Evolutionary conservation across 441 rosid species (phyloP).

Genomic region (Dalechampia spathulata): DNA sequence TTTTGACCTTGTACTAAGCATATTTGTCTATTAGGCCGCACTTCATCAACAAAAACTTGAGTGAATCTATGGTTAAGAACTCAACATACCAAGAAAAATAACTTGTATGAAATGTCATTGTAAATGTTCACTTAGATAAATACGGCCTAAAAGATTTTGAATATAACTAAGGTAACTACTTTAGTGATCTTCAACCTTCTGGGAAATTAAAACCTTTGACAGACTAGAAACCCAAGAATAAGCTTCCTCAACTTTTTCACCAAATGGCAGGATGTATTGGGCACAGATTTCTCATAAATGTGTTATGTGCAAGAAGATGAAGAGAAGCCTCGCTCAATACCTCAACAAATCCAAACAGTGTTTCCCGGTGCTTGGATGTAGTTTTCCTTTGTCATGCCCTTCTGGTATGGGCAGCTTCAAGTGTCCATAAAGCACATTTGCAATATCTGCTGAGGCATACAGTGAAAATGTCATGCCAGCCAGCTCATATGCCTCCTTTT

Average conservation of each 20-base stretch:
- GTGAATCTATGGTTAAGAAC: background rate
- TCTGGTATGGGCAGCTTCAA: slow-evolving; percentile 80
- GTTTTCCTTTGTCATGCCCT: slow-evolving; percentile 58
- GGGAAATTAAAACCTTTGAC: background rate
- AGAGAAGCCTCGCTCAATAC: slow-evolving; percentile 27
- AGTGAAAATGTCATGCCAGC: slow-evolving; percentile 89
- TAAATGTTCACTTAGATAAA: background rate
- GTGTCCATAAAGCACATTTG: slow-evolving; percentile 76
- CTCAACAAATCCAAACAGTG: slow-evolving; percentile 85
- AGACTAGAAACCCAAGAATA: background rate
- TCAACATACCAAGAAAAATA: background rate
- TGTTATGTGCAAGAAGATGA: background rate
- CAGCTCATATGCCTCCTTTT: slow-evolving; percentile 77
- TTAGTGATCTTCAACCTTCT: background rate
- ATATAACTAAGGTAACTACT: background rate
- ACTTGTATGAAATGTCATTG: background rate
- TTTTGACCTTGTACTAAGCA: slow-evolving; percentile 2
- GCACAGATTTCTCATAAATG: background rate
- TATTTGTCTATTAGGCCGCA: background rate
- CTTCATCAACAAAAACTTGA: background rate
- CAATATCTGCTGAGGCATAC: slow-evolving; percentile 77
- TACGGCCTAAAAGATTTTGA: background rate
- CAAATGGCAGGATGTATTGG: background rate
- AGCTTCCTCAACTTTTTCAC: background rate
- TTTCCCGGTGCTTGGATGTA: slow-evolving; percentile 91